Conservation (phyloP, 768 basidiomycete genomes). For the Suillus spraguei region DNA sequence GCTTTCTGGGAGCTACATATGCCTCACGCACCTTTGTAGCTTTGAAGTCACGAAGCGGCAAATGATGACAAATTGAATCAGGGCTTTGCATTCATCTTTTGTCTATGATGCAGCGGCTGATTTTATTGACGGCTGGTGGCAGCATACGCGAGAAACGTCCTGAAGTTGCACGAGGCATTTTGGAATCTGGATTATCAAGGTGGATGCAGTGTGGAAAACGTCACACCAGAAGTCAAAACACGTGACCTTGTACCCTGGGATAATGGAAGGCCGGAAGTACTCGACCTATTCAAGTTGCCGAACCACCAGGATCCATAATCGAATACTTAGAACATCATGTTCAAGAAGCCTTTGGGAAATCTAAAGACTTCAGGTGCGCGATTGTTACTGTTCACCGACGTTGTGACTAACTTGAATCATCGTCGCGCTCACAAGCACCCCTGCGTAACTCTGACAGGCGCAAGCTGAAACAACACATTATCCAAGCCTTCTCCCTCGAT, state of each 20-base stretch:
- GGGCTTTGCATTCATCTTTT: no score
- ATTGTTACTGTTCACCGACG: not conserved
- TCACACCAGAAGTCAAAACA: not conserved
- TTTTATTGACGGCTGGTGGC: conserved; percentile 68
- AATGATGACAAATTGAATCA: no score
- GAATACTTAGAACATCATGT: conserved; percentile 46
- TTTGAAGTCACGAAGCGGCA: no score
- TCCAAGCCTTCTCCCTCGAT: conserved; percentile 47
- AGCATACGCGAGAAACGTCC: conserved; percentile 69
- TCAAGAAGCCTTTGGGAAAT: conserved; percentile 74
- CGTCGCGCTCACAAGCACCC: conserved; percentile 44
- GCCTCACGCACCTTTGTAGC: no score
- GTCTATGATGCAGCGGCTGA: conserved; percentile 18
- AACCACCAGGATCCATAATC: conserved; percentile 1
- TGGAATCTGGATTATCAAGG: not conserved
- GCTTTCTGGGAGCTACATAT: no score
- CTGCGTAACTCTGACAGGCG: conserved; percentile 73
- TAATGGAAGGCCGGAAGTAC: not conserved
- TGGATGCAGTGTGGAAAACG: conserved; percentile 1
- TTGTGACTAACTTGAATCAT: not conserved
- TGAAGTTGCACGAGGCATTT: conserved; percentile 81
- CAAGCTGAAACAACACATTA: conserved; percentile 64
- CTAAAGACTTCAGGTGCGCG: conserved; percentile 63
- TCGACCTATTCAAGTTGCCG: not conserved
- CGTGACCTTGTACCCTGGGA: not conserved